These are phyloP conservation scores for Nectriaceae sp. DNA, from an alignment of 2,329 filamentous ascomycete genomes.

Conservation along the genomic window DNA sequence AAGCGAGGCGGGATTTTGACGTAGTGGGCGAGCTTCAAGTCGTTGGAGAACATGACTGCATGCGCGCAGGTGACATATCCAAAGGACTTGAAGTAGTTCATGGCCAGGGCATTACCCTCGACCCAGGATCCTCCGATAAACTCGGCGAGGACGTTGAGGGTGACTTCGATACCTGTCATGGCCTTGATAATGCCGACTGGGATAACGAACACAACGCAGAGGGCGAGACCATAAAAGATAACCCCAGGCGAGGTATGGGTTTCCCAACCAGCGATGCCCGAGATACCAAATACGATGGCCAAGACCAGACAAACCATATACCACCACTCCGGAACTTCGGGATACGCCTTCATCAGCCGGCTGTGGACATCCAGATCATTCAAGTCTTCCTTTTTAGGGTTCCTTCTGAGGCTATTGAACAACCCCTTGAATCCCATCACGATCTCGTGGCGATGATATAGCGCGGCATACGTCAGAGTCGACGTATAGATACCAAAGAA, in stretches of 20 bases:
- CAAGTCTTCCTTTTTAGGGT: conserved; percentile 36
- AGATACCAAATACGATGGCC: conserved; percentile 48
- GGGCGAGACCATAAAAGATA: conserved; percentile 51
- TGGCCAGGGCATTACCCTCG: conserved; percentile 51
- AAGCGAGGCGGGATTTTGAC: conserved; percentile 63
- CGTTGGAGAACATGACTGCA: conserved; percentile 52
- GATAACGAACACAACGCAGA: conserved; percentile 53
- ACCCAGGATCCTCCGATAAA: conserved; percentile 54
- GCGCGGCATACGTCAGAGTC: conserved; percentile 49
- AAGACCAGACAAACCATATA: conserved; percentile 45
- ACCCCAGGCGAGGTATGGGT: conserved; percentile 54
- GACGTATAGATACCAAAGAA: conserved; percentile 58
- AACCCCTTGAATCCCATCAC: conserved; percentile 50
- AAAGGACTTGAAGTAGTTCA: conserved; percentile 58
- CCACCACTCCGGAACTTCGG: conserved; percentile 57
- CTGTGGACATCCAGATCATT: conserved; percentile 49
- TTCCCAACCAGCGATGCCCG: conserved; percentile 49
- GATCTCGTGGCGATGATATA: conserved; percentile 57
- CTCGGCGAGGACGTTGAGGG: conserved; percentile 54
- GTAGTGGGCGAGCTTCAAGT: conserved; percentile 54
- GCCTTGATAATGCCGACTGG: conserved; percentile 55
- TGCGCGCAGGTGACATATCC: conserved; percentile 52
- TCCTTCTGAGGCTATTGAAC: conserved; percentile 46
- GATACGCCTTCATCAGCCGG: conserved; percentile 49
- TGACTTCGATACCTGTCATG: conserved; percentile 55